Evolutionary conservation across 2,329 filamentous ascomycete genomes (phyloP).

Genomic region (Dothideomycetes sp.): DNA sequence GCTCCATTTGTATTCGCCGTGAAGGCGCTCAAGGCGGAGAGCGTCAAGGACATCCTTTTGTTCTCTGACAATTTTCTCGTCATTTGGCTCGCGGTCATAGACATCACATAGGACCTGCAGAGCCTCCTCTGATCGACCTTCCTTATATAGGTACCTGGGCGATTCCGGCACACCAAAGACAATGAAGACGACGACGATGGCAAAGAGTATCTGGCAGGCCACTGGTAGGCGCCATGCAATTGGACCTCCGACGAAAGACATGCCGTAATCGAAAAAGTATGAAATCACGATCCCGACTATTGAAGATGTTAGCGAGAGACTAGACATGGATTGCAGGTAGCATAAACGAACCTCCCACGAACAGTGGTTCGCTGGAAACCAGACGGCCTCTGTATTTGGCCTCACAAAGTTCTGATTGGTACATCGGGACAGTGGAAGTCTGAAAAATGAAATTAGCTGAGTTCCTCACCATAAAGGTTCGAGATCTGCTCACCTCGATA

Average conservation of each 20-base stretch:
- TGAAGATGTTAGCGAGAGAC: no score
- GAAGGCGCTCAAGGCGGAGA: conserved; percentile 23
- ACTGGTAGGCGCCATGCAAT: conserved; percentile 37
- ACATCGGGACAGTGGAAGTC: conserved; percentile 36
- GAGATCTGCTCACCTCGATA: conserved; percentile 16
- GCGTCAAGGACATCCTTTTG: conserved; percentile 25
- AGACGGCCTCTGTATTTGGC: conserved; percentile 21
- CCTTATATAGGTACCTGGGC: conserved; percentile 28
- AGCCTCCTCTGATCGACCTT: conserved; percentile 20
- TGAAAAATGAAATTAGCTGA: no score
- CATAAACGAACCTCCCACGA: no score
- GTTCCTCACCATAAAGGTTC: no score
- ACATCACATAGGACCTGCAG: conserved; percentile 23
- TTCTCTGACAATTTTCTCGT: conserved; percentile 18
- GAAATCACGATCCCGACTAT: conserved; percentile 22
- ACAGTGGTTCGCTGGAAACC: conserved; percentile 22
- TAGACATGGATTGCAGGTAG: no score
- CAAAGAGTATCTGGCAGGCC: conserved; percentile 34
- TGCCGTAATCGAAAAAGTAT: conserved; percentile 26
- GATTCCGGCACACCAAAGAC: conserved; percentile 27
- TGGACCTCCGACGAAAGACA: conserved; percentile 28
- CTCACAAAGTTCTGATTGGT: conserved; percentile 23
- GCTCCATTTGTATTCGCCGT: conserved; percentile 28
- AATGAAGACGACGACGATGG: conserved; percentile 28
- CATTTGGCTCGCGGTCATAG: conserved; percentile 17